Conservation (phyloP, 2,329 filamentous ascomycete species). For the Aspergillus uvarum region DNA sequence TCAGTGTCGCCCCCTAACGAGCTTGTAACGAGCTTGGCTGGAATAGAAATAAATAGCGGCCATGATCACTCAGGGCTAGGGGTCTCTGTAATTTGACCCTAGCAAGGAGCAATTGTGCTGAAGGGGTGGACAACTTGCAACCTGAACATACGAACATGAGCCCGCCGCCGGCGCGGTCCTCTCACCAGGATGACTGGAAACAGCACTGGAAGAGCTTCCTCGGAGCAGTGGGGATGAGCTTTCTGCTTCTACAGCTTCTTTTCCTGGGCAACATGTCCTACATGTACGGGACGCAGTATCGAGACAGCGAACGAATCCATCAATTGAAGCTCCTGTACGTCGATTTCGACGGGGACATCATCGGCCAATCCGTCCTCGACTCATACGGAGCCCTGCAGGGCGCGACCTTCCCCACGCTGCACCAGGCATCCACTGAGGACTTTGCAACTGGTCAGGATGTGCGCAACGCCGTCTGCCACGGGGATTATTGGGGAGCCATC, state of each 20-base stretch:
- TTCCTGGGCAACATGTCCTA: constrained; percentile 20
- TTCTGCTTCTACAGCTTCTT: constrained; percentile 14
- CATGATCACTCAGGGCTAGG: not conserved
- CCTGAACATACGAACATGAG: too few relatives aligned
- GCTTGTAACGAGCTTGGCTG: not conserved
- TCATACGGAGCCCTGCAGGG: constrained; percentile 23
- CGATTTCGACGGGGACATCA: constrained; percentile 32
- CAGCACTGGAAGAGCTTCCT: too few relatives aligned
- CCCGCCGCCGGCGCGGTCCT: too few relatives aligned
- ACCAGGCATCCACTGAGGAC: not conserved
- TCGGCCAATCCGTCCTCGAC: constrained; percentile 28
- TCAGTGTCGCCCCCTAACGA: not conserved
- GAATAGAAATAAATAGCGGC: not conserved
- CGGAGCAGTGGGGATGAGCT: too few relatives aligned
- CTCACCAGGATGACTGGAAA: too few relatives aligned
- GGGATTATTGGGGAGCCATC: constrained; percentile 30
- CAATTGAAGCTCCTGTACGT: constrained; percentile 31
- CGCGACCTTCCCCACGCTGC: constrained; percentile 9
- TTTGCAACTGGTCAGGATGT: constrained; percentile 8
- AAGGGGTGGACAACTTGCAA: too few relatives aligned
- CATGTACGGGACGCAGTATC: constrained; percentile 16
- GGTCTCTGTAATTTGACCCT: too few relatives aligned
- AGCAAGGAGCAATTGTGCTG: too few relatives aligned
- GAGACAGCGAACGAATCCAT: constrained; percentile 21
- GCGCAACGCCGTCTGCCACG: constrained; percentile 13